Evolutionary conservation across 768 basidiomycete genomes (phyloP).

Genomic region (Rhizopogon rudus): DNA sequence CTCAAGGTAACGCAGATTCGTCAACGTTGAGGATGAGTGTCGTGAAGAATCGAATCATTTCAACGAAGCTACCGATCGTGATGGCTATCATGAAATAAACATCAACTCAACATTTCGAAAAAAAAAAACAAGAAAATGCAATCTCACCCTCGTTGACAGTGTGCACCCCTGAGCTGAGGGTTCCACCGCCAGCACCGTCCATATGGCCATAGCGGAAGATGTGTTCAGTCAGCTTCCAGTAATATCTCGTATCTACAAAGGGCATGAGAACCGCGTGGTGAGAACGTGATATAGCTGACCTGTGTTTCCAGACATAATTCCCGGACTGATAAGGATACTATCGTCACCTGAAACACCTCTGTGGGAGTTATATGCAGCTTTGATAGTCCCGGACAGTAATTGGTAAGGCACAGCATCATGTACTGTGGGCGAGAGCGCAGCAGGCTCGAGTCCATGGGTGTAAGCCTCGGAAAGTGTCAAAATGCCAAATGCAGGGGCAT

Average conservation of each 20-base stretch:
- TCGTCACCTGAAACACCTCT: conserved; percentile 31
- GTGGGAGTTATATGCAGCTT: conserved; percentile 52
- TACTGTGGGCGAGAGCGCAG: conserved; percentile 50
- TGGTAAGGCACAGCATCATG: conserved; percentile 34
- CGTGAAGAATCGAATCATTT: conserved; percentile 63
- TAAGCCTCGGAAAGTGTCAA: conserved; percentile 48
- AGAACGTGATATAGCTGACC: conserved; percentile 15
- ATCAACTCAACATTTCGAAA: background rate
- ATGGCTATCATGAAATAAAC: conserved; percentile 32
- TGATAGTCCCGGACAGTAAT: conserved; percentile 61
- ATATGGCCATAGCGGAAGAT: conserved; percentile 67
- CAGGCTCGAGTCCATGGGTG: conserved; percentile 53
- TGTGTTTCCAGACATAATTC: conserved; percentile 58
- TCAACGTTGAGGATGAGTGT: conserved; percentile 68
- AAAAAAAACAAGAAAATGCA: background rate
- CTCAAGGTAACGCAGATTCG: conserved; percentile 32
- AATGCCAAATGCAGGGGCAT: conserved; percentile 35
- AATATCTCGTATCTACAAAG: conserved; percentile 35
- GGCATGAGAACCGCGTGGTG: background rate
- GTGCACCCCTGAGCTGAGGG: conserved; percentile 43
- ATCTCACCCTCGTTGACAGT: conserved; percentile 67
- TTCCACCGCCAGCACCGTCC: conserved; percentile 24
- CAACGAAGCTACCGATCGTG: conserved; percentile 48
- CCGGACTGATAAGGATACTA: conserved; percentile 38
- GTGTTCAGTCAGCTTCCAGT: conserved; percentile 43